These are phyloP conservation scores for Polyporus arcularius DNA, from an alignment of 768 basidiomycete genomes.

Conservation along the genomic window DNA sequence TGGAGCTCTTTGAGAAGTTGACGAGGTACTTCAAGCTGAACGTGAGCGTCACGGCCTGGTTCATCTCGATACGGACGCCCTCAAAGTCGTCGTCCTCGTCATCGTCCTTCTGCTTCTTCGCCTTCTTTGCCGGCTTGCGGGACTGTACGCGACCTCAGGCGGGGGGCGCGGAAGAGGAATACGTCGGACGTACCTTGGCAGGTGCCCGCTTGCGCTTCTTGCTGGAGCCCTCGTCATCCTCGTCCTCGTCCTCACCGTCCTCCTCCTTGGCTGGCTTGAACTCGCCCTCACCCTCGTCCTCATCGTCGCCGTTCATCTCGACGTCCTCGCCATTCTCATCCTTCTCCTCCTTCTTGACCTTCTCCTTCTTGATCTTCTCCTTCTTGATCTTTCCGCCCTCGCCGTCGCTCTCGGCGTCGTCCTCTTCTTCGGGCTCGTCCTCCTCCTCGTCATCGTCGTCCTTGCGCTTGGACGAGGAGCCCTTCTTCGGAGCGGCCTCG, in stretches of 20 bases:
- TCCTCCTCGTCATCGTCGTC: slow-evolving; percentile 49
- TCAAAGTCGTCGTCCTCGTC: slow-evolving; percentile 50
- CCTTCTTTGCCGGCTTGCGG: slow-evolving; percentile 53
- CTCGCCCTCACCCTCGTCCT: slow-evolving; percentile 45
- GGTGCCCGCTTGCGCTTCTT: slow-evolving; percentile 68
- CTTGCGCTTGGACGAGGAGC: slow-evolving; percentile 30
- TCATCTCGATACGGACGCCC: slow-evolving; percentile 81
- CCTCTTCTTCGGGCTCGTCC: slow-evolving; percentile 42
- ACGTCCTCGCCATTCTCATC: slow-evolving; percentile 47
- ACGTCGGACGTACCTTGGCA: slow-evolving; percentile 43
- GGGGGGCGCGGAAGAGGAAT: background rate
- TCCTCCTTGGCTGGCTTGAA: slow-evolving; percentile 32
- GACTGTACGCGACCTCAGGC: slow-evolving; percentile 7
- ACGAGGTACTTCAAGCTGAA: slow-evolving; percentile 97
- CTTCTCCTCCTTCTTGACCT: slow-evolving; percentile 52
- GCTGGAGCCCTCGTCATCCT: slow-evolving; percentile 34
- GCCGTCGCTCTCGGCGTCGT: slow-evolving; percentile 48
- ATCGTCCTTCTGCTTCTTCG: slow-evolving; percentile 53
- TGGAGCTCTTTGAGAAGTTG: slow-evolving; percentile 91
- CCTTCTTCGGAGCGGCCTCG: slow-evolving; percentile 33
- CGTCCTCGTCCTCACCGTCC: slow-evolving; percentile 37
- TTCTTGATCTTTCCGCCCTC: slow-evolving; percentile 33
- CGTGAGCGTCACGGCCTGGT: slow-evolving; percentile 86
- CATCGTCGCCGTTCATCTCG: slow-evolving; percentile 34
- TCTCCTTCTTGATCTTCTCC: slow-evolving; percentile 48